Evolutionary conservation across 2,329 filamentous ascomycete species (phyloP), one percentile per base, ranked within the genome.

Genomic region (Cyphellophora europaea): DNA sequence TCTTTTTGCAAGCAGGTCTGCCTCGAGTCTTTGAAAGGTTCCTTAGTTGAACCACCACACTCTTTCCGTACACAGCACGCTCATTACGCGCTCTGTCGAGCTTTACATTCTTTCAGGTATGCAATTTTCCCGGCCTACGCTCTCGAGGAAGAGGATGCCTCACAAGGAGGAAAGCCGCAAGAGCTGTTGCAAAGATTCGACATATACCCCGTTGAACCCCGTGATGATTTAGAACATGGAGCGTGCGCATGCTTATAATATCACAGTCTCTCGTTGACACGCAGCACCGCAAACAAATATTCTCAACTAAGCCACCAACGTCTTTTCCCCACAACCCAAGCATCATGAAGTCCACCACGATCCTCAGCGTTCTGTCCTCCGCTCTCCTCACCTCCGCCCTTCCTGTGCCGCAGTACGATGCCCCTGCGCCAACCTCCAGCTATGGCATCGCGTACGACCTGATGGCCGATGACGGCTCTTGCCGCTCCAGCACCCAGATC

Each of bases 401-500:
- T 25, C 21, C 21, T n/a, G n/a, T 25, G 8, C 21, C 8, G 8
- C 21, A 25, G 8, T 8, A 25, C n/a, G 8, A n/a, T 8, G 8
- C 21, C 8, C 21, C 8, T 8, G 21, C 21, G n/a, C 21, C 21
- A 25, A 25, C 21, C 8, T n/a, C 21, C 21, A 8, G 57, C n/a
- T 58, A 64, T 43, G 74, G 73, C 30, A 66, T 79, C 35, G 63
- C 65, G 5, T 79, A 78, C 56, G 67, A 70, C 18, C 21, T 25
- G 21, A 71, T 74, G 11, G 79, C 76, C 57, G 67, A 64, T 29
- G 66, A 72, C 40, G 65, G 71, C 18, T 59, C 59, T 36, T 93
- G 85, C 70, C 91, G 89, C 56, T 64, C 69, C 4, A 61, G 69
- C 35, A 59, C 63, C 1, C 64, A 84, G 47, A 69, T 93, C 33